Evolutionary conservation across 495 filamentous ascomycete genomes (phyloP), one percentile per base, ranked within the genome.

Genomic region (Aspergillus conjunctus): DNA sequence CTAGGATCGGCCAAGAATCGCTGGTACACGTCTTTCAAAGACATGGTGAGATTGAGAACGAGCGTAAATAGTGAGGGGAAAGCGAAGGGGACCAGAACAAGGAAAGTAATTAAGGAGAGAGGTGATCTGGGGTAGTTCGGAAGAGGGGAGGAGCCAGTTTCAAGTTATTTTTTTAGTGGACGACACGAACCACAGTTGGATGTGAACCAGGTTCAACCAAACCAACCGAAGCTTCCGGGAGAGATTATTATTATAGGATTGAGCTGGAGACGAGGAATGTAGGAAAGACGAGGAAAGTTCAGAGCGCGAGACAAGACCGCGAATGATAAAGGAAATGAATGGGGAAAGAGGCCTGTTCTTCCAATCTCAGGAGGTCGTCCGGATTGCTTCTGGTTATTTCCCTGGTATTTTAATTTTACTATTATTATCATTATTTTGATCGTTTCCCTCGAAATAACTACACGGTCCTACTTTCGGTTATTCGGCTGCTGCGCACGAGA

Each of bases 1-100:
- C 77, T 85, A 54, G 91, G 91, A 60, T 82, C 79, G 67, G 83
- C 83, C 51, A 96, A 84, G 73, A 93, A 97, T 71, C 83, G 81
- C 80, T 88, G 80, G 80, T 98, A 98, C 56, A 82, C 72, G 64
- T 82, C 77, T 69, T 83, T 81, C 71, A 90, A 82, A 71, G 87
- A 84, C 89, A 79, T 81, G 60, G 44, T 30, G 60, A 56, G 30
- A 30, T 57, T 45, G 49, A 51, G 32, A 56, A 30, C 26, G 44
- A 56, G 43, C 7, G 44, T 20, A 48, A 51, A 54, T 45, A 51
- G 32, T 48, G 56, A 64, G 68, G 48, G 59, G 44, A 66, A 48
- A 61, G 22, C 34, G 32, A 39, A 44, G 32, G 45, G 50, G 51
- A 51, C 44, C 17, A 48, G 20, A 48, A 48, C 44, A 59, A 60